Percentiles rank a stretch among this genome's conserved stretches.
Conservation (phyloP, 2,329 filamentous ascomycete species). For the Hymenoscyphus scutula region DNA sequence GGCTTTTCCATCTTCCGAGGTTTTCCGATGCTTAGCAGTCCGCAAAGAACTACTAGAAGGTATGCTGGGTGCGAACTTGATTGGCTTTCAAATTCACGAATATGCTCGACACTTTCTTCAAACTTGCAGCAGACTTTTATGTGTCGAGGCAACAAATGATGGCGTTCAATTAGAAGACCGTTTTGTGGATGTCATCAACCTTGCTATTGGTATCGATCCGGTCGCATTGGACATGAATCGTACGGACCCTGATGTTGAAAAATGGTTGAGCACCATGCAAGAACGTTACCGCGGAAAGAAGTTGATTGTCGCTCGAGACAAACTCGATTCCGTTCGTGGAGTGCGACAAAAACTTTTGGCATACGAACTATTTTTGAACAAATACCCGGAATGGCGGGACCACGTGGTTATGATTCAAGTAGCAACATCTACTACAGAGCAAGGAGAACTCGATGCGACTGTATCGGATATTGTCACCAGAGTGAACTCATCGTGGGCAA, state of each 20-base stretch:
- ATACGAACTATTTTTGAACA: conserved; percentile 88
- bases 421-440: conserved; percentile 84
- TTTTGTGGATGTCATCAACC: conserved; percentile 82
- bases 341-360: conserved; percentile 91
- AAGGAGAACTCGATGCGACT: conserved; percentile 80
- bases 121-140: conserved; percentile 87
- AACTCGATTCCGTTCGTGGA: conserved; percentile 88
- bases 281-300: conserved; percentile 85
- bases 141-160: conserved; percentile 84
- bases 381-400: conserved; percentile 85
- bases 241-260: conserved; percentile 67
- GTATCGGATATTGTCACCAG: conserved; percentile 93
- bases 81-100: conserved; percentile 91
- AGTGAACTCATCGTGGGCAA: conserved; percentile 89
- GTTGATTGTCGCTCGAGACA: conserved; percentile 89
- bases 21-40: conserved; percentile 87
- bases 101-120: conserved; percentile 94
- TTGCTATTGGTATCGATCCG: conserved; percentile 90
- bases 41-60: conserved; percentile 86
- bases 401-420: conserved; percentile 92
- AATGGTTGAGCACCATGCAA: conserved; percentile 77
- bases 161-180: conserved; percentile 89
- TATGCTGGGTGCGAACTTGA: conserved; percentile 86
- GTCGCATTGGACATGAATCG: conserved; percentile 70
- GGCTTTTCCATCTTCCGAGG: conserved; percentile 92